phyloP scores from a whole-genome alignment of 495 filamentous ascomycete genomes.

The Xylaria sp. region DNA sequence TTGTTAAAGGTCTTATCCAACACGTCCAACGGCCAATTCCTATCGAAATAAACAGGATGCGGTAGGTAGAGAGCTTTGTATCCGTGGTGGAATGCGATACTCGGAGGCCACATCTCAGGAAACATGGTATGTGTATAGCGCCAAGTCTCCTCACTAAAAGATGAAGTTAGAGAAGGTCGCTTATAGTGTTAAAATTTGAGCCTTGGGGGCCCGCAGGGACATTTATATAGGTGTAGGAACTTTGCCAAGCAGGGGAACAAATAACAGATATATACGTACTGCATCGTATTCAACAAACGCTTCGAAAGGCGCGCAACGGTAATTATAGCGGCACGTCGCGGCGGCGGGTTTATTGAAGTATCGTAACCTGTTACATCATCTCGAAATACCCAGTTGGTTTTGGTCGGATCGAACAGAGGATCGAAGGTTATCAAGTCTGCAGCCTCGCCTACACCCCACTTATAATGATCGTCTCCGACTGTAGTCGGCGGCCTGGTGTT shows the following conservation, averaged over 20 bases:
- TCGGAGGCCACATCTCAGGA: conserved; percentile 85
- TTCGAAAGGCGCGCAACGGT: conserved; percentile 75
- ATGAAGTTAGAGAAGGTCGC: neutral
- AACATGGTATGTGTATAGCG: conserved; percentile 80
- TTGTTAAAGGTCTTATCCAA: conserved; percentile 77
- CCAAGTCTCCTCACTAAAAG: conserved; percentile 63
- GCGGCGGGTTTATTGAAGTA: conserved; percentile 63
- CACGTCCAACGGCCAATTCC: conserved; percentile 72
- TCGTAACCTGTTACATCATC: conserved; percentile 81
- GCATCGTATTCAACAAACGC: conserved; percentile 79
- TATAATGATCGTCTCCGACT: conserved; percentile 55
- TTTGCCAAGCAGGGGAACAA: neutral
- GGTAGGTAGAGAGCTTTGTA: conserved; percentile 87
- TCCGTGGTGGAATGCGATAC: conserved; percentile 79
- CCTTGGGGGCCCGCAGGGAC: neutral
- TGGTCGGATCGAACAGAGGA: conserved; percentile 60
- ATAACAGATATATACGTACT: conserved; percentile 40
- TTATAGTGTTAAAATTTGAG: neutral
- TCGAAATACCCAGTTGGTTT: conserved; percentile 60
- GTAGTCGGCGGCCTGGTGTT: conserved; percentile 52
- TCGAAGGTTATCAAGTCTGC: conserved; percentile 62
- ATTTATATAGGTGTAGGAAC: neutral
- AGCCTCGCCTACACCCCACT: conserved; percentile 67
- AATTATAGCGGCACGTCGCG: conserved; percentile 78
- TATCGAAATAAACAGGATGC: conserved; percentile 83